phyloP scores from a whole-genome alignment of 208 protist genomes.

The Crithidia thermophila region DNA sequence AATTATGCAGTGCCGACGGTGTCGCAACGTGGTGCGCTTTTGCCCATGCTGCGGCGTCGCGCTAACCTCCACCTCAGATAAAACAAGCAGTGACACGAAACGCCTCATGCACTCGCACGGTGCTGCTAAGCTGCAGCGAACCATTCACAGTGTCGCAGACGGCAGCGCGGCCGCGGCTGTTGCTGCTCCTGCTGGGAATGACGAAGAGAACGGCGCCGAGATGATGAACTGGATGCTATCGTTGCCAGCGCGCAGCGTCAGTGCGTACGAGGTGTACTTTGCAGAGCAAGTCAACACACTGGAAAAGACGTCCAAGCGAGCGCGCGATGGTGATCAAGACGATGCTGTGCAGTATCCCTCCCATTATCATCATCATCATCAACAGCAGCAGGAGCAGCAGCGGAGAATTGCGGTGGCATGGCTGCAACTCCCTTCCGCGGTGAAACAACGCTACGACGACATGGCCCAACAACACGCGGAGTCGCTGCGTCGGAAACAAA shows the following conservation, averaged over 20 bases:
- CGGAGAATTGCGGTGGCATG: slow-evolving; percentile 15
- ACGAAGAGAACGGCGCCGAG: neutral
- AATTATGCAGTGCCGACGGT: slow-evolving; percentile 16
- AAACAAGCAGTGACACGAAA: too few species aligned
- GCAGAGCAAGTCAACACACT: neutral
- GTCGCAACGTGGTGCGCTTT: slow-evolving; percentile 19
- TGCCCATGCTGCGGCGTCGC: slow-evolving; percentile 42
- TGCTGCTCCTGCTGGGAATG: neutral
- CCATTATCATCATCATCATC: neutral
- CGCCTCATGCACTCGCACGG: neutral
- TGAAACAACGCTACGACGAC: slow-evolving; percentile 21
- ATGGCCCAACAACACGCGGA: too few species aligned
- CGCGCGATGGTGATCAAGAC: too few species aligned
- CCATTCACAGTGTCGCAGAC: neutral
- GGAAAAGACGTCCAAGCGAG: too few species aligned
- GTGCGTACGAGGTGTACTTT: slow-evolving; percentile 29
- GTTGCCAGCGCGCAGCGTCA: slow-evolving; percentile 14
- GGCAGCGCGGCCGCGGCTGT: neutral
- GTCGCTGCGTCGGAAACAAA: too few species aligned
- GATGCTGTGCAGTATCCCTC: too few species aligned
- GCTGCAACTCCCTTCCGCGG: slow-evolving; percentile 7
- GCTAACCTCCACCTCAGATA: too few species aligned
- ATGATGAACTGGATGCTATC: slow-evolving; percentile 1
- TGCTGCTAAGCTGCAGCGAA: too few species aligned
- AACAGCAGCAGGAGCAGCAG: neutral